Percentiles rank a stretch among this genome's conserved stretches.
Conservation (phyloP, 345 rosid genomes). For the Lepidium didymum region DNA sequence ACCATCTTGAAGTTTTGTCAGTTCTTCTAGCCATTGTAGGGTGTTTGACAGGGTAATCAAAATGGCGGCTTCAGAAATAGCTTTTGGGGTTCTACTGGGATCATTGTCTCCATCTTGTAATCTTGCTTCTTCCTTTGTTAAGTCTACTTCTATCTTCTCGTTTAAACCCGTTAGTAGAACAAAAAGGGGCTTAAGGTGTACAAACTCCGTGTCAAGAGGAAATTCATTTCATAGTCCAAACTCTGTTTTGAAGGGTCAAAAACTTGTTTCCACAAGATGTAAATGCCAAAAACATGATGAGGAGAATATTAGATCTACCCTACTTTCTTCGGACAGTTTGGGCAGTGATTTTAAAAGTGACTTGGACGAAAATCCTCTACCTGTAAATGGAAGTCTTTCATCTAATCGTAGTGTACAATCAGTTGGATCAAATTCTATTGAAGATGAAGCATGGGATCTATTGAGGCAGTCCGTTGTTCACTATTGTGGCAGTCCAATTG, state of each 20-base stretch:
- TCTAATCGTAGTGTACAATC: slow-evolving; percentile 30
- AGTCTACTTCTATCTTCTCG: slow-evolving; percentile 20
- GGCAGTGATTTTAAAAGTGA: slow-evolving; percentile 18
- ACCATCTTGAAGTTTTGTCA: background rate
- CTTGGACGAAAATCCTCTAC: slow-evolving; percentile 25
- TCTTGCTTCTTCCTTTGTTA: slow-evolving; percentile 16
- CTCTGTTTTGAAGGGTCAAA: slow-evolving; percentile 3
- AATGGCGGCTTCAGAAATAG: slow-evolving; percentile 42
- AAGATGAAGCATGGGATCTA: slow-evolving; percentile 88
- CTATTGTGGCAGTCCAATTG: slow-evolving; percentile 82
- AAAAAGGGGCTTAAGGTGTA: slow-evolving; percentile 9
- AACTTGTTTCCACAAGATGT: slow-evolving; percentile 32
- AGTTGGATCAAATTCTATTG: slow-evolving; percentile 38
- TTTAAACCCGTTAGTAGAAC: slow-evolving; percentile 10
- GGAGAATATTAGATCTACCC: slow-evolving; percentile 24
- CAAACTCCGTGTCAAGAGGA: background rate
- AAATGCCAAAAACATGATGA: slow-evolving; percentile 49
- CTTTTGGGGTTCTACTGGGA: slow-evolving; percentile 29
- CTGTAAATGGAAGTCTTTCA: slow-evolving; percentile 26
- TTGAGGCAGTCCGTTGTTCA: slow-evolving; percentile 61
- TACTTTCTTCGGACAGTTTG: slow-evolving; percentile 35
- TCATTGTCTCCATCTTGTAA: slow-evolving; percentile 18
- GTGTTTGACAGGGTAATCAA: background rate
- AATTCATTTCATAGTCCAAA: background rate
- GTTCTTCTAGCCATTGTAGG: background rate